phyloP scores from a whole-genome alignment of 768 basidiomycete genomes.

The Kockovaella imperatae region DNA sequence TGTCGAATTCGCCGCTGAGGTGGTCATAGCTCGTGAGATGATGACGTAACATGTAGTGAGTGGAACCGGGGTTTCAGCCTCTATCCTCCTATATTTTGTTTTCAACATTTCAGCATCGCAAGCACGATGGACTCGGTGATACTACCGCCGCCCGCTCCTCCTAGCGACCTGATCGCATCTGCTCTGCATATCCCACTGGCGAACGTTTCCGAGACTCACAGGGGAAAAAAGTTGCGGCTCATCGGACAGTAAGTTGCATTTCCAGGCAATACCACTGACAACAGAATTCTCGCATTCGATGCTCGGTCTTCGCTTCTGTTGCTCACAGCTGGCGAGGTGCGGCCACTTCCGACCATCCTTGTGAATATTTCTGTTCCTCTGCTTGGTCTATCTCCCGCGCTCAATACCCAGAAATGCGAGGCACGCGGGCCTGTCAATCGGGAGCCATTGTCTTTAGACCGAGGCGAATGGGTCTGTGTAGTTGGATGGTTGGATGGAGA shows the following conservation, averaged over 20 bases:
- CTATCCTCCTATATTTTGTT: neutral
- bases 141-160: slow-evolving; percentile 13
- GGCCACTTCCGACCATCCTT: slow-evolving; percentile 12
- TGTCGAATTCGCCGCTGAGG: too few species aligned
- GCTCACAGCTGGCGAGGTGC: slow-evolving; percentile 2
- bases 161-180: slow-evolving; percentile 18
- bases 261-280: neutral
- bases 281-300: slow-evolving; percentile 26
- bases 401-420: slow-evolving; percentile 5
- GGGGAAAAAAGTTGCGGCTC: slow-evolving; percentile 22
- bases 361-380: slow-evolving; percentile 24
- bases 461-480: slow-evolving; percentile 26
- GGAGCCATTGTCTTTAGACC: slow-evolving; percentile 14
- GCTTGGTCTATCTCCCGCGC: slow-evolving; percentile 18
- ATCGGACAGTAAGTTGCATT: slow-evolving; percentile 23
- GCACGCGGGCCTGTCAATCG: slow-evolving; percentile 5
- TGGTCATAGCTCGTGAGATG: too few species aligned
- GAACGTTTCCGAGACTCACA: slow-evolving; percentile 1
- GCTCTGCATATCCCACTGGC: slow-evolving; percentile 21
- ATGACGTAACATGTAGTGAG: too few species aligned
- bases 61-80: too few species aligned
- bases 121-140: neutral
- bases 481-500: slow-evolving; percentile 36
- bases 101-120: neutral
- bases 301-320: slow-evolving; percentile 13